Conservation (phyloP, 2,329 filamentous ascomycete genomes). For the Didymella lethalis region DNA sequence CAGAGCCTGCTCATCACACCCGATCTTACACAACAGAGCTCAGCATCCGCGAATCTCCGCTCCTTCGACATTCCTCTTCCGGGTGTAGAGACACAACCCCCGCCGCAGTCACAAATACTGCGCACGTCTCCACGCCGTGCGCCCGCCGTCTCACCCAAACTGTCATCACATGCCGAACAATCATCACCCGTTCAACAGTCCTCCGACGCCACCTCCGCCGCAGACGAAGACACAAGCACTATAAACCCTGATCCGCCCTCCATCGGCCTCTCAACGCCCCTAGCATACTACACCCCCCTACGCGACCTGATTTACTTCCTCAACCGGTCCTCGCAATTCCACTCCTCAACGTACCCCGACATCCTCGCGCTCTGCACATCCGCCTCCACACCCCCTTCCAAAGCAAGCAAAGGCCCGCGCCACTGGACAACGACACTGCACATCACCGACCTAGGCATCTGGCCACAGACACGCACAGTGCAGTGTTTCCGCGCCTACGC, state of each 20-base stretch:
- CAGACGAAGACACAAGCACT: slow-evolving; percentile 11
- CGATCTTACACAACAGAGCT: slow-evolving; percentile 48
- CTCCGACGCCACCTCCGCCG: slow-evolving; percentile 20
- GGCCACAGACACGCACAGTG: slow-evolving; percentile 41
- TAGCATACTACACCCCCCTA: slow-evolving; percentile 58
- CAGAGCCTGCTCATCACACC: slow-evolving; percentile 48
- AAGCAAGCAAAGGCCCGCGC: slow-evolving; percentile 53
- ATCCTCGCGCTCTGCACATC: slow-evolving; percentile 55
- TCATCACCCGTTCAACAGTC: slow-evolving; percentile 11
- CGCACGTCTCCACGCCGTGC: slow-evolving; percentile 25
- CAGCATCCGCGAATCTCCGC: slow-evolving; percentile 21
- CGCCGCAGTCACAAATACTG: neutral
- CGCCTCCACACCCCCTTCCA: slow-evolving; percentile 41
- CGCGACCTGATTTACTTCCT: slow-evolving; percentile 51
- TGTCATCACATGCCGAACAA: slow-evolving; percentile 20
- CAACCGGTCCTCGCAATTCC: slow-evolving; percentile 50
- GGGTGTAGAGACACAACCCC: slow-evolving; percentile 21
- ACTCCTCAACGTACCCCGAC: slow-evolving; percentile 50
- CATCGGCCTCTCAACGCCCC: slow-evolving; percentile 51
- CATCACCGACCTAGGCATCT: slow-evolving; percentile 51
- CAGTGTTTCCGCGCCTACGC: slow-evolving; percentile 56
- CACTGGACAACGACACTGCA: slow-evolving; percentile 55
- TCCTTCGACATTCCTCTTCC: slow-evolving; percentile 33
- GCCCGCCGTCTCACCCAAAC: slow-evolving; percentile 18
- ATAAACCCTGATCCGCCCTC: slow-evolving; percentile 25